These are phyloP conservation scores for Penicillium sp. DNA, from an alignment of 2,329 filamentous ascomycete genomes.

Conservation along the genomic window DNA sequence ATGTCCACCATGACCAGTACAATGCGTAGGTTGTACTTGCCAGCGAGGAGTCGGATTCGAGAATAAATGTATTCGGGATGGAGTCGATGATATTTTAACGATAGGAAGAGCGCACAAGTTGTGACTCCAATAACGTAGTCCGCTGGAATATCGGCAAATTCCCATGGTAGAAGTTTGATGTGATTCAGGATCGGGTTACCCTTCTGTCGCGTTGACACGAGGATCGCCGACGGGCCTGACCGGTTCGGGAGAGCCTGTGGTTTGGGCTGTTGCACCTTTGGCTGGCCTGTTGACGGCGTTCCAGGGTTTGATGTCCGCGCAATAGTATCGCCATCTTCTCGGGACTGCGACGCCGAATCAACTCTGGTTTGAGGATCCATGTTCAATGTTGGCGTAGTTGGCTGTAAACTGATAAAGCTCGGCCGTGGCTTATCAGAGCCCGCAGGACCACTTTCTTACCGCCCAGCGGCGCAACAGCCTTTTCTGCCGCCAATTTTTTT, in stretches of 20 bases:
- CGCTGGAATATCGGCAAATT: conserved; percentile 94
- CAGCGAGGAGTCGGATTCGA: conserved; percentile 80
- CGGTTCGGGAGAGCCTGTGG: conserved; percentile 78
- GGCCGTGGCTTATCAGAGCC: conserved; percentile 15
- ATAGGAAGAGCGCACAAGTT: conserved; percentile 89
- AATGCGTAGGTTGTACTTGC: conserved; percentile 83
- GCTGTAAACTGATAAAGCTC: conserved; percentile 28
- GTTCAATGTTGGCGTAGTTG: conserved; percentile 1
- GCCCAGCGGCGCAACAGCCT: conserved; percentile 21
- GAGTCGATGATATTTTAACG: conserved; percentile 93
- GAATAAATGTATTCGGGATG: conserved; percentile 98
- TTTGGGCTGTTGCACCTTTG: conserved; percentile 79
- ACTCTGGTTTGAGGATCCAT: conserved; percentile 20
- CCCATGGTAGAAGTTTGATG: conserved; percentile 84
- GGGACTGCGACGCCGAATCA: conserved; percentile 10
- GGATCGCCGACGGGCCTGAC: conserved; percentile 72
- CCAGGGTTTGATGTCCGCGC: conserved; percentile 43
- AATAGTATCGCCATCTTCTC: conserved; percentile 29
- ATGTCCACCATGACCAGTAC: conserved; percentile 94
- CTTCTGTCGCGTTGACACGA: conserved; percentile 90
- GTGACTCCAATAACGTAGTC: conserved; percentile 88
- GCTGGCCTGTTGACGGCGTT: conserved; percentile 9
- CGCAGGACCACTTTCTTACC: conserved; percentile 12
- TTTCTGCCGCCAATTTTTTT: conserved; percentile 45
- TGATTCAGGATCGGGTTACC: conserved; percentile 89